Evolutionary conservation across 371 early-diverging fungal species (phyloP).

Genomic region (Mortierella polycephala): DNA sequence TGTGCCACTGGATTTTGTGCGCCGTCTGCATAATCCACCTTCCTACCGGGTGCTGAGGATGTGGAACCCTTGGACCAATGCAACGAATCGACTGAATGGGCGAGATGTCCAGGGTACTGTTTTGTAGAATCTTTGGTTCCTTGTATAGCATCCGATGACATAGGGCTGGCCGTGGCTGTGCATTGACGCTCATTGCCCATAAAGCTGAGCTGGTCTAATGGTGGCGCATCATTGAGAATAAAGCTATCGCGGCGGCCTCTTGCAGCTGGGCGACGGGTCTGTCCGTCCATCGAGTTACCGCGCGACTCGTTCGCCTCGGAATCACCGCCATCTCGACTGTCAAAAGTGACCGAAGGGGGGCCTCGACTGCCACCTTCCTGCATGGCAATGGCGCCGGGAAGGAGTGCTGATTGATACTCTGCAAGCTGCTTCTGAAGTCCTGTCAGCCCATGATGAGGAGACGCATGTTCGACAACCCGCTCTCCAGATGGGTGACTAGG

Average conservation of each 20-base stretch:
- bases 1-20: not conserved
- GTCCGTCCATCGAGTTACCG: not conserved
- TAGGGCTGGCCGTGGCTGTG: not conserved
- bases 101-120: not conserved
- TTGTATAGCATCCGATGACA: not conserved
- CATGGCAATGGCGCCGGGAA: slow-evolving; percentile 42
- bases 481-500: not conserved
- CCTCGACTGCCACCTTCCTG: slow-evolving; percentile 17
- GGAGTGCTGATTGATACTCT: slow-evolving; percentile 33
- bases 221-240: no score
- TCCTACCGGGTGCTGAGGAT: slow-evolving; percentile 1
- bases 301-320: not conserved
- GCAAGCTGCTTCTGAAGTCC: slow-evolving; percentile 48
- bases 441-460: slow-evolving; percentile 17
- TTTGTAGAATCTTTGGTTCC: not conserved
- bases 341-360: slow-evolving; percentile 6
- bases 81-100: slow-evolving; percentile 6
- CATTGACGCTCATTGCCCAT: no score
- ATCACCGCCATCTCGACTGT: not conserved
- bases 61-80: slow-evolving; percentile 11
- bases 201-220: no score
- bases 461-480: not conserved
- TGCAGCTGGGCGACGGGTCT: not conserved
- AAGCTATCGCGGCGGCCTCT: not conserved
- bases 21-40: not conserved